Evolutionary conservation across 495 filamentous ascomycete species (phyloP), one percentile per base, ranked within the genome.

Genomic region (Aspergillus cavernicola): DNA sequence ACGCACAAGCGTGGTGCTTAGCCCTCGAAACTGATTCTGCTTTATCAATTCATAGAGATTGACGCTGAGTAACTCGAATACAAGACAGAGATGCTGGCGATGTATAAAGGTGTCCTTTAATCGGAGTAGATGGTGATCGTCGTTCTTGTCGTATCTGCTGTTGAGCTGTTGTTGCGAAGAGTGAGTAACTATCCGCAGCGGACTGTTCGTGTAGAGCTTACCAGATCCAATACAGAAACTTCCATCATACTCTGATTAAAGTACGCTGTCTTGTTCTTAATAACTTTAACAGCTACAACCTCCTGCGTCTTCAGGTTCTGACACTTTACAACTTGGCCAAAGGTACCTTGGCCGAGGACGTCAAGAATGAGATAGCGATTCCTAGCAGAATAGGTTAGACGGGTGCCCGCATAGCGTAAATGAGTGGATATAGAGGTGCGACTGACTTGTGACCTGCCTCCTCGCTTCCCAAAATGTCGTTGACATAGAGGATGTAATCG

Each of bases 231-330:
- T 7, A 99, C 95, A 7, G 95, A 99, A 23, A 99, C 95, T 62
- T 99, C 95, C 95, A 99, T 99, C 95, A 99, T 99, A 67, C 95
- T 99, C 69, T 99, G 95, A 64, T 99, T 99, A 77, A 99, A 99
- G 64, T 99, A 99, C 15, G 95, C 95, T 0, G 93, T 97, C 67
- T 95, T 84, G 68, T 99, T 99, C 70, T 99, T 99, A 73, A 99
- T 92, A 24, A 97, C 95, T 74, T 99, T 99, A 53, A 99, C 95
- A 1, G 95, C 95, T 22, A 99, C 92, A 29, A 99, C 95, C 68
- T 99, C 95, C 66, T 95, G 90, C 0, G 95, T 97, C 68, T 95
- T 96, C 58, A 97, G 69, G 60, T 97, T 99, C 70, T 99, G 95
- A 68, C 95, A 99, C 73, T 99, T 99, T 41, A 99, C 95, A 12